These are phyloP conservation scores for Galeopsis tetrahit DNA, from an alignment of 257 asterid species.

Conservation along the genomic window DNA sequence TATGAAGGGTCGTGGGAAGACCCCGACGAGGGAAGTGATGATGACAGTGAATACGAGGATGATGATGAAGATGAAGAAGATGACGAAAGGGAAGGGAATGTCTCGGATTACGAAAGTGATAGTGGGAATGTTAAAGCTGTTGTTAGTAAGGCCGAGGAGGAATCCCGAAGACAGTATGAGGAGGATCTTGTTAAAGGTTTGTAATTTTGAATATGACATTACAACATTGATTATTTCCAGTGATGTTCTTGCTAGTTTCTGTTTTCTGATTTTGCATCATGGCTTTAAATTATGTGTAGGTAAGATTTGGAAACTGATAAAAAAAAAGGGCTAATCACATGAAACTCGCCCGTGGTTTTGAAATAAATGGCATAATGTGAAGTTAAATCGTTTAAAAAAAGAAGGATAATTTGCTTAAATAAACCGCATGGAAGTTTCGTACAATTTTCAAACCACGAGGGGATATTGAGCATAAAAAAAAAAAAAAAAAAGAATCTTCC, in stretches of 20 bases:
- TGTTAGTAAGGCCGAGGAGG: conserved; percentile 35
- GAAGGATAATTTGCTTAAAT: no score
- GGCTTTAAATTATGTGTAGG: not conserved
- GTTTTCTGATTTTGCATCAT: not conserved
- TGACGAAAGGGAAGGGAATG: conserved; percentile 54
- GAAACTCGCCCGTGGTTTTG: no score
- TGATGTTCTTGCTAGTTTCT: not conserved
- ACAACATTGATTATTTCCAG: not conserved
- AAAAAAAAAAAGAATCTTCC: no score
- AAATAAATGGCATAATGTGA: no score
- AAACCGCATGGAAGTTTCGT: no score
- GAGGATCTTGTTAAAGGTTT: conserved; percentile 66
- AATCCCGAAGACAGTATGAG: conserved; percentile 49
- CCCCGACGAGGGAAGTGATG: conserved; percentile 70
- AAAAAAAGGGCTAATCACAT: no score
- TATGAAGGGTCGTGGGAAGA: conserved; percentile 65
- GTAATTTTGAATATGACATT: conserved; percentile 4
- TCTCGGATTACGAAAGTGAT: conserved; percentile 74
- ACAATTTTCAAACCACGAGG: no score
- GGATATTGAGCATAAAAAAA: no score
- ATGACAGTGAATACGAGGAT: conserved; percentile 67
- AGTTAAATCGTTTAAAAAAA: no score
- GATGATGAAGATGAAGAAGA: conserved; percentile 45
- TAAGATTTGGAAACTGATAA: no score
- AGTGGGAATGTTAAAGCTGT: conserved; percentile 35